Base-by-base conservation (phyloP, 768 basidiomycete species). In the Tubosaeta sp. region DNA sequence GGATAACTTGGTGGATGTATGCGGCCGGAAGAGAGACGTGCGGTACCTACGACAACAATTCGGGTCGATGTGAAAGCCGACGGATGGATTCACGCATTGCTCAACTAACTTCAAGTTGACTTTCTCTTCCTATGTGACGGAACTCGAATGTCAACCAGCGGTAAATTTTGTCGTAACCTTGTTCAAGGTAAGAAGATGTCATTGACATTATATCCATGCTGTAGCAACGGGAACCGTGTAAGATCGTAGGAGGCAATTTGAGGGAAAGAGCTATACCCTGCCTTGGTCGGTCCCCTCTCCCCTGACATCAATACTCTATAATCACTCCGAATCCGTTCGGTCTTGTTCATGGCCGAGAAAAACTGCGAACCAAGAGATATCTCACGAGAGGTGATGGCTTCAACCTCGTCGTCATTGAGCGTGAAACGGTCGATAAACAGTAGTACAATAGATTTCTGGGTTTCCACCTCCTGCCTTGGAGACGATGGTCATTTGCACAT, bases 151-250 rank as follows among this genome's bases (percentile, higher is more conserved):
- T 79, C 65, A 85, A 82, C 83, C 88, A 94, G 22, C 92, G 84
- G 50, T 86, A 77, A 36, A 94, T 81, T 71, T 96, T 97, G 52
- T 90, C 84, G 68, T 90, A 94, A 3, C 86, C 94, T 57, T 88
- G 83, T 64, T 98, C 94, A 40, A 97, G 81, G 54, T 90, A 79
- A 9, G 82, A 75, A 0, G 87, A 84, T 0, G 91, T 96, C 8
- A 82, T 74, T 0, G 86, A 73, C 83, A 97, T 91, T 52, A 97
- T 91, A 61, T 97, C 95, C 40, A 90, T 69, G 3, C 94, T 96
- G 56, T 24, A 32, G 7, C 21, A 30, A 35, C n/a, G 18, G 51
- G 9, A 30, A 25, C 10, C 6, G 19, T 53, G 29, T 49, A 25
- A 47, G 31, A 34, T 46, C 12, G 21, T 10, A 27, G 11, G 50